phyloP scores from a whole-genome alignment of 106 monocot species.

The Agapanthus africanus region DNA sequence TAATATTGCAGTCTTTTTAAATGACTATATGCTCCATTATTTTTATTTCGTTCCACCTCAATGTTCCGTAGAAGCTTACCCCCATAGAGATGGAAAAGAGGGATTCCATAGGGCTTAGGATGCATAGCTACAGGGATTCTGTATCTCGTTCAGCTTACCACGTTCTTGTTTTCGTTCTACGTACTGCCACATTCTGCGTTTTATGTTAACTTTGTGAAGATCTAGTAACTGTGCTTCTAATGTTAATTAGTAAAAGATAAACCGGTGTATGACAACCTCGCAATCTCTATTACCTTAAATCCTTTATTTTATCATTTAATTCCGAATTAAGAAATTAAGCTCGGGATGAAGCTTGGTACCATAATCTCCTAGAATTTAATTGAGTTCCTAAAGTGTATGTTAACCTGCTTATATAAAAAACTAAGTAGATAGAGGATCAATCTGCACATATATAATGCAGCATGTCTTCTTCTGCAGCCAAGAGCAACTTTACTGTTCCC shows the following conservation, averaged over 20 bases:
- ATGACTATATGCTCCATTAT: too few relatives aligned
- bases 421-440: background rate
- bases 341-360: background rate
- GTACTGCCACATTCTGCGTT: too few relatives aligned
- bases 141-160: too few relatives aligned
- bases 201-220: too few relatives aligned
- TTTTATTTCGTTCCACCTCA: too few relatives aligned
- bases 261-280: background rate
- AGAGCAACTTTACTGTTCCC: slow-evolving; percentile 66
- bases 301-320: background rate
- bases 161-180: too few relatives aligned
- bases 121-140: too few relatives aligned
- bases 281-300: background rate
- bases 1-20: too few relatives aligned
- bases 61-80: too few relatives aligned
- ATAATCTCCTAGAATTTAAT: background rate
- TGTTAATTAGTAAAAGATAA: background rate
- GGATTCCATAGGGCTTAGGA: too few relatives aligned
- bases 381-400: background rate
- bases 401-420: background rate
- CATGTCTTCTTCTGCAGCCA: slow-evolving; percentile 44
- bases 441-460: background rate
- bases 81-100: too few relatives aligned
- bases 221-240: background rate
- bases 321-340: background rate